These are phyloP conservation scores for Alopecurus myosuroides DNA, from an alignment of 176 grass and related monocot species.

Conservation along the genomic window DNA sequence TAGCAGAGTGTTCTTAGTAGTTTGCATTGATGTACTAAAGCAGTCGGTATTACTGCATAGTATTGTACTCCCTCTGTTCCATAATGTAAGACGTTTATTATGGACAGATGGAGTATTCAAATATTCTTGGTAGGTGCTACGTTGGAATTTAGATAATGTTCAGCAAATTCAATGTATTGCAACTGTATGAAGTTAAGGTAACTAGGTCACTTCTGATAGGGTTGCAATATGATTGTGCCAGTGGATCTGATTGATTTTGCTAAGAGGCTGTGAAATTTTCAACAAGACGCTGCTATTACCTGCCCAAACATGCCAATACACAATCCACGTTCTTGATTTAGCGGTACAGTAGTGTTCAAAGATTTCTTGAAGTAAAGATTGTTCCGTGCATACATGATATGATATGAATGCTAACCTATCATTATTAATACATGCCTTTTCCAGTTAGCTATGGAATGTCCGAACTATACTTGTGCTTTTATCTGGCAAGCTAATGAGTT, in stretches of 20 bases:
- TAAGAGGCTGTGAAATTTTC: background rate
- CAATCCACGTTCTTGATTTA: background rate
- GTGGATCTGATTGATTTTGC: background rate
- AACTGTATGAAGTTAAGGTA: background rate
- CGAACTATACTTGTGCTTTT: background rate
- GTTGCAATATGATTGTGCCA: background rate
- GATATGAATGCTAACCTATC: background rate
- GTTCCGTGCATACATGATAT: background rate
- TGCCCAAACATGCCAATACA: background rate
- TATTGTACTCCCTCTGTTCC: too few species aligned
- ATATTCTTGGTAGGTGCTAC: background rate
- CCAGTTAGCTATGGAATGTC: background rate
- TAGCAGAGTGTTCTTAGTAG: background rate
- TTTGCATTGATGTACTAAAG: constrained; percentile 6
- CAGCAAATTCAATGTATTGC: background rate
- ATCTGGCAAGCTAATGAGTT: background rate
- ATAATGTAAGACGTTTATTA: too few species aligned
- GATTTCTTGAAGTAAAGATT: background rate
- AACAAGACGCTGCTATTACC: background rate
- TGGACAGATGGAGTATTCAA: too few species aligned
- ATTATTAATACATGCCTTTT: background rate
- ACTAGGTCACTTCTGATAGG: background rate
- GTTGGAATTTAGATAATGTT: background rate
- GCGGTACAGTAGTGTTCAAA: background rate
- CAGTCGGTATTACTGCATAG: background rate